These are phyloP conservation scores for Epithemia pelagica DNA, from an alignment of 108 stramenopile species.

Conservation along the genomic window DNA sequence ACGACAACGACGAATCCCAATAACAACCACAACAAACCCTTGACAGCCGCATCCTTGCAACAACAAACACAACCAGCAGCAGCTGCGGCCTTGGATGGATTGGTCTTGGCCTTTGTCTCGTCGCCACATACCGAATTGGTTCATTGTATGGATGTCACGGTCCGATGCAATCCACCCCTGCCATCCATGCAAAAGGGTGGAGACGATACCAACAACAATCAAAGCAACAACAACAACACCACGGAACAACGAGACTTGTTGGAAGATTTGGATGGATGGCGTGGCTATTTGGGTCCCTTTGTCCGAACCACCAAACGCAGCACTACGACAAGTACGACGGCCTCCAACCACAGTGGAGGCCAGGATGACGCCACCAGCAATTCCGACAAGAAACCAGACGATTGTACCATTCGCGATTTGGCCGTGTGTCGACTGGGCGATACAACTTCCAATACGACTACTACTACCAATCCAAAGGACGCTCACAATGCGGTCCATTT, in stretches of 20 bases:
- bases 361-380: no score
- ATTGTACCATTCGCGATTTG: background rate
- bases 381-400: constrained; percentile 7
- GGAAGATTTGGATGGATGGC: constrained; percentile 83
- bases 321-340: background rate
- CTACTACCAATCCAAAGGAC: background rate
- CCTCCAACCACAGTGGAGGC: no score
- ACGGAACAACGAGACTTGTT: constrained; percentile 10
- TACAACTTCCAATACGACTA: background rate
- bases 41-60: background rate
- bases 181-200: background rate
- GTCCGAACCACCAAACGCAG: background rate
- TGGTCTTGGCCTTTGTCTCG: constrained; percentile 64
- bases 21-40: background rate
- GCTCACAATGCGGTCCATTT: constrained; percentile 26
- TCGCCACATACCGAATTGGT: constrained; percentile 54
- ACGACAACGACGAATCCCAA: background rate
- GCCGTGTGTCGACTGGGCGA: background rate
- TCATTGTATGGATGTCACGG: constrained; percentile 75
- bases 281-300: constrained; percentile 75
- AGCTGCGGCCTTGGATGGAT: constrained; percentile 29
- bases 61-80: background rate
- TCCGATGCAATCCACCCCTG: constrained; percentile 60
- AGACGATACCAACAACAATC: background rate
- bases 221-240: background rate